Conservation (phyloP, 2,329 filamentous ascomycete species). For the Penicillium italicum region DNA sequence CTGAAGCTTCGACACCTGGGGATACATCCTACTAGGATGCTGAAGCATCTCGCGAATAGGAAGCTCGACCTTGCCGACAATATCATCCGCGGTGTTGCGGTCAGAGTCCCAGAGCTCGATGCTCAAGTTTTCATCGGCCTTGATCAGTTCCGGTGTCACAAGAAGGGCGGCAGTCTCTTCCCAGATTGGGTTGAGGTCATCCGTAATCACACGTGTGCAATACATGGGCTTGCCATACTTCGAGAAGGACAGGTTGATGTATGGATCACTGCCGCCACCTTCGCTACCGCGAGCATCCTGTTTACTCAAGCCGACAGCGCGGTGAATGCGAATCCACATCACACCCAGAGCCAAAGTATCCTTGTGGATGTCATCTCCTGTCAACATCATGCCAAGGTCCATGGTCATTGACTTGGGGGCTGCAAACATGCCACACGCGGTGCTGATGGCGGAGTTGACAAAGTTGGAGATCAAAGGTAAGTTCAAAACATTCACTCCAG, state of each 20-base stretch:
- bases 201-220: slow-evolving; percentile 91
- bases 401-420: slow-evolving; percentile 92
- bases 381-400: slow-evolving; percentile 83
- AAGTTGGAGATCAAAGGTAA: slow-evolving; percentile 92
- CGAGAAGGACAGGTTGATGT: slow-evolving; percentile 90
- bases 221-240: slow-evolving; percentile 98
- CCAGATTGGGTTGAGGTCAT: slow-evolving; percentile 89
- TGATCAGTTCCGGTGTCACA: slow-evolving; percentile 85
- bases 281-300: slow-evolving; percentile 79
- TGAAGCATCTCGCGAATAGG: slow-evolving; percentile 94
- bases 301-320: slow-evolving; percentile 82
- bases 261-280: slow-evolving; percentile 87
- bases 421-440: slow-evolving; percentile 85
- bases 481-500: slow-evolving; percentile 85
- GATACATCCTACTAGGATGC: slow-evolving; percentile 88
- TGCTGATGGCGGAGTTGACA: slow-evolving; percentile 89
- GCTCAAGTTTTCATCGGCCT: slow-evolving; percentile 86
- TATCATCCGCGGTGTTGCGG: slow-evolving; percentile 84
- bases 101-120: slow-evolving; percentile 97
- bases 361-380: slow-evolving; percentile 88
- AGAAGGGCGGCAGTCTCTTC: slow-evolving; percentile 82
- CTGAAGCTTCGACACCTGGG: slow-evolving; percentile 75
- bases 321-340: slow-evolving; percentile 89
- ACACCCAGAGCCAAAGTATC: slow-evolving; percentile 78
- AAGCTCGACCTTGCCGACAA: slow-evolving; percentile 90